Evolutionary conservation across 768 basidiomycete genomes (phyloP).

Genomic region (Auricularia auricula-judae): DNA sequence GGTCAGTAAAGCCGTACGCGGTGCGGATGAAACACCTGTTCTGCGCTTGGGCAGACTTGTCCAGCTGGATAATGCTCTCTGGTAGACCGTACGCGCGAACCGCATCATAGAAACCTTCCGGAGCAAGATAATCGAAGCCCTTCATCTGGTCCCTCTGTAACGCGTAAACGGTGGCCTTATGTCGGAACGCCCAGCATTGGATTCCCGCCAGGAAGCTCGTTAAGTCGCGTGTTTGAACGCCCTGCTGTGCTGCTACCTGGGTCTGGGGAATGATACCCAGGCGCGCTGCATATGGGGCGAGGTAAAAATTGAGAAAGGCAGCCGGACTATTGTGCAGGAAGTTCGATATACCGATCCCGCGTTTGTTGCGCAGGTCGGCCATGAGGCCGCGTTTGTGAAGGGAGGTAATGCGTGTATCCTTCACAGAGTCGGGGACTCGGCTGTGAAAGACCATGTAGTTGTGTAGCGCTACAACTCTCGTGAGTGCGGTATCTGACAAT

Average conservation of each 20-base stretch:
- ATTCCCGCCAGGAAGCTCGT: neutral
- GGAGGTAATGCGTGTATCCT: conserved; percentile 14
- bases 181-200: neutral
- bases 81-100: neutral
- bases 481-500: conserved; percentile 14
- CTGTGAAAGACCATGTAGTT: conserved; percentile 18
- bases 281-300: conserved; percentile 14
- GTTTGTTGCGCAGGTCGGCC: conserved; percentile 19
- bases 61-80: neutral
- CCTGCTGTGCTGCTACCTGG: neutral
- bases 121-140: neutral
- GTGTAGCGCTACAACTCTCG: conserved; percentile 15
- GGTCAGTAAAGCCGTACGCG: conserved; percentile 16
- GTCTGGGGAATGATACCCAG: neutral
- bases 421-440: conserved; percentile 17
- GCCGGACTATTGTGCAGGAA: conserved; percentile 17
- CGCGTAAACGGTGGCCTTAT: neutral
- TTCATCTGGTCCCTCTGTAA: neutral
- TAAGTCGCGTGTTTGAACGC: neutral
- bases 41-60: neutral
- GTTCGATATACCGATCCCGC: conserved; percentile 18
- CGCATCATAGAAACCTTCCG: neutral
- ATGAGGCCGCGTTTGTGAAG: conserved; percentile 19
- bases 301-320: conserved; percentile 18
- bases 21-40: conserved; percentile 7